Percentiles rank a stretch among this genome's conserved stretches.
These are phyloP conservation scores for Mycena vulgaris DNA, from an alignment of 768 basidiomycete species.

Conservation along the genomic window DNA sequence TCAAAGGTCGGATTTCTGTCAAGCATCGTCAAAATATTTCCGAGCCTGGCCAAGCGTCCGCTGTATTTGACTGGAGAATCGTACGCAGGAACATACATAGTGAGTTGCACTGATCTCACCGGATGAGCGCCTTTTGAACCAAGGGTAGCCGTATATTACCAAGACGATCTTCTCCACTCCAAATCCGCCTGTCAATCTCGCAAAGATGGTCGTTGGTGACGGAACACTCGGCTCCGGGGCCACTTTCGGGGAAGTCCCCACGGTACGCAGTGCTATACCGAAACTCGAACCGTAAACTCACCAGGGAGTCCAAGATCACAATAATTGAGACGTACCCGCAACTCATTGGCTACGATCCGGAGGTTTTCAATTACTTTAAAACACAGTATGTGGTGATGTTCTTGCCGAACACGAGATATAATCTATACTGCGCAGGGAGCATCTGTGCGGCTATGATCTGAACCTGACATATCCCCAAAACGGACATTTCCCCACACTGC, in stretches of 20 bases:
- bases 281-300: background rate
- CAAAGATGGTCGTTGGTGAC: constrained; percentile 80
- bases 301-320: constrained; percentile 56
- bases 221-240: constrained; percentile 69
- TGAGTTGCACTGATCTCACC: constrained; percentile 39
- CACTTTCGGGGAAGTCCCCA: constrained; percentile 66
- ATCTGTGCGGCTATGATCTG: constrained; percentile 76
- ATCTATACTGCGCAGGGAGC: constrained; percentile 54
- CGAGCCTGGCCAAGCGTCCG: constrained; percentile 75
- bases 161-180: constrained; percentile 76
- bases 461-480: constrained; percentile 80
- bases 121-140: background rate
- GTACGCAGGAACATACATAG: constrained; percentile 83
- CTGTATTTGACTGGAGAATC: constrained; percentile 81
- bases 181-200: constrained; percentile 76
- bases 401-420: background rate
- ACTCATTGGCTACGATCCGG: constrained; percentile 78
- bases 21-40: constrained; percentile 84
- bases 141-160: constrained; percentile 71
- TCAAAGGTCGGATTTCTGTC: constrained; percentile 78
- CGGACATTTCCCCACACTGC: constrained; percentile 64
- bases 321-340: constrained; percentile 83
- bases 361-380: constrained; percentile 77
- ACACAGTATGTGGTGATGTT: constrained; percentile 65
- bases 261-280: constrained; percentile 58